These are phyloP conservation scores for Cenchrus purpureus DNA, from an alignment of 176 grass and related monocot genomes.

Conservation along the genomic window DNA sequence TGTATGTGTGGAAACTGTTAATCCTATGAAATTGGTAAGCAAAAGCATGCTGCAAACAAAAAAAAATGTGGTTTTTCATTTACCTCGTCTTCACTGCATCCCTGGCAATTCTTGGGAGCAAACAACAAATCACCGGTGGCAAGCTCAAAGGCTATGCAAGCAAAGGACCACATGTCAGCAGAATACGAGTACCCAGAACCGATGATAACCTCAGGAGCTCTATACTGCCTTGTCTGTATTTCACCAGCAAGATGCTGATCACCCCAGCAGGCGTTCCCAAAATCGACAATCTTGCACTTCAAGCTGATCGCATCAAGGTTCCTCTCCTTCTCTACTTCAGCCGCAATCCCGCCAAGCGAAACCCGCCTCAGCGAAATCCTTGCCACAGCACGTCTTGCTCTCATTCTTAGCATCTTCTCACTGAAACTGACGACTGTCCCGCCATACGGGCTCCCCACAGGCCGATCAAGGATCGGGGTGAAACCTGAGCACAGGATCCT, in stretches of 20 bases:
- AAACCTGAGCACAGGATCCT: conserved; percentile 71
- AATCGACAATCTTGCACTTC: conserved; percentile 95
- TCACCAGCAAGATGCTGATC: conserved; percentile 66
- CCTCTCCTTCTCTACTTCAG: conserved; percentile 61
- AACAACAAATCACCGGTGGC: conserved; percentile 88
- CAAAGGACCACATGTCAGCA: conserved; percentile 92
- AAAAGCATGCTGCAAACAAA: conserved; percentile 1
- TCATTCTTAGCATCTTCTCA: conserved; percentile 81
- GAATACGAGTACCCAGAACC: conserved; percentile 79
- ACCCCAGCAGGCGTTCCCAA: conserved; percentile 81
- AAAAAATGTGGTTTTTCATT: background rate
- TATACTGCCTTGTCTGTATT: conserved; percentile 96
- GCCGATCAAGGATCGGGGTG: conserved; percentile 67
- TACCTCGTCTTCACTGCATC: conserved; percentile 96
- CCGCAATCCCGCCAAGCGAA: conserved; percentile 56
- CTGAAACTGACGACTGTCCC: conserved; percentile 50
- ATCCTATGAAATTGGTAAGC: background rate
- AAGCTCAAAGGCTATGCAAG: conserved; percentile 89
- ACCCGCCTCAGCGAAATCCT: conserved; percentile 68
- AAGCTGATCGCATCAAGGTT: conserved; percentile 81
- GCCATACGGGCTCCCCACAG: conserved; percentile 56
- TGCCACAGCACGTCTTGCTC: conserved; percentile 60
- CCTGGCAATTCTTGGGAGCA: conserved; percentile 62
- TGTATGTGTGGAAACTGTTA: background rate
- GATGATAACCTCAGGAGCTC: conserved; percentile 91